Conservation (phyloP, 2,329 filamentous ascomycete genomes). For the Aphanocladium album region DNA sequence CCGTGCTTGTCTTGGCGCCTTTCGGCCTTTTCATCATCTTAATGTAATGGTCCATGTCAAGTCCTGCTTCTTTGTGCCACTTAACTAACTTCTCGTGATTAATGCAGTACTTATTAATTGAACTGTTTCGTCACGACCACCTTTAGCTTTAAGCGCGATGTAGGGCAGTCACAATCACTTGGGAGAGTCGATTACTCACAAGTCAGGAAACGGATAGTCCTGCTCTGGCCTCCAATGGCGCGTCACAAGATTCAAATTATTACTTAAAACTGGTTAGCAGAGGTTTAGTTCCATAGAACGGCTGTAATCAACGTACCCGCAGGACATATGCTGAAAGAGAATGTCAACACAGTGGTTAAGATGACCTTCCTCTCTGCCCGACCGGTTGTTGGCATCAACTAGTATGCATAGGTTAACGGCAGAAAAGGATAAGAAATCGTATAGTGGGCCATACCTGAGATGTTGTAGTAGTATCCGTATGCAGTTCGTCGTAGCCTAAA, state of each 20-base stretch:
- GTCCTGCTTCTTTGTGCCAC: constrained; percentile 18
- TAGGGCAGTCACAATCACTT: neutral
- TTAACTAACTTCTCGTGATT: constrained; percentile 25
- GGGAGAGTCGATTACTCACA: neutral
- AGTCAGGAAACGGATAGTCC: neutral
- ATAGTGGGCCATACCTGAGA: neutral
- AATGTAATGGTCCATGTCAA: constrained; percentile 20
- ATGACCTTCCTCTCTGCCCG: neutral
- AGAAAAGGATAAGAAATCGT: neutral
- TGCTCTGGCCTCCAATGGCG: neutral
- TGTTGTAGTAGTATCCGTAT: neutral
- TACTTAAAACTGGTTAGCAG: neutral
- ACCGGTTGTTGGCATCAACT: neutral
- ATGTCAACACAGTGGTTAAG: neutral
- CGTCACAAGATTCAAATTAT: neutral
- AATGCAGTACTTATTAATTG: constrained; percentile 29
- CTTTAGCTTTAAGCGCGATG: neutral
- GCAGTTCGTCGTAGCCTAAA: neutral
- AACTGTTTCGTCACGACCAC: constrained; percentile 18
- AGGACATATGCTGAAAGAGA: constrained; percentile 3
- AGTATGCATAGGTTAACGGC: neutral
- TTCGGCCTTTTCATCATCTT: constrained; percentile 18
- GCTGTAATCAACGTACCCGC: neutral
- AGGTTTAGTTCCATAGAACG: neutral
- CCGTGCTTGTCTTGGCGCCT: neutral